phyloP scores from a whole-genome alignment of 257 asterid species.

The Fraxinus pennsylvanica region DNA sequence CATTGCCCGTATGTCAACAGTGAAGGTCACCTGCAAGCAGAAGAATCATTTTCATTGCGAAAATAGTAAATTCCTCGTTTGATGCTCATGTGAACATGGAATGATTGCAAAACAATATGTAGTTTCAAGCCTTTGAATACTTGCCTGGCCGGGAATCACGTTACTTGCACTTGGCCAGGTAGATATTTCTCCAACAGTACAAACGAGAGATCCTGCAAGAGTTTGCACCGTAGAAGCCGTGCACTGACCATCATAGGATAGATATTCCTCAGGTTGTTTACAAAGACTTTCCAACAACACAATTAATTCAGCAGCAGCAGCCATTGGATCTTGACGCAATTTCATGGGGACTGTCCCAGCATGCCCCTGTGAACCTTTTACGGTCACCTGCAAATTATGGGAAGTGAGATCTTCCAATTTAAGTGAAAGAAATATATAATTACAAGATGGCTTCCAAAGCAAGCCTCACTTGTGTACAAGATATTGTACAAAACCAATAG shows the following conservation, averaged over 20 bases:
- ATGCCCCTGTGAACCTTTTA: constrained; percentile 97
- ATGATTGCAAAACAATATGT: background rate
- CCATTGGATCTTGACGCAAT: constrained; percentile 96
- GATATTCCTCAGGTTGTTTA: constrained; percentile 74
- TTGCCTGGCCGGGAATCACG: constrained; percentile 99
- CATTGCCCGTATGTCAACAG: constrained; percentile 89
- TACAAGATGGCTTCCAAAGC: constrained; percentile 6
- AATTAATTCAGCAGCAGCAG: constrained; percentile 91
- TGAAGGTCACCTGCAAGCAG: constrained; percentile 69
- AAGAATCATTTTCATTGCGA: background rate
- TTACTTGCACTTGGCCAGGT: constrained; percentile 99
- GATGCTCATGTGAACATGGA: background rate
- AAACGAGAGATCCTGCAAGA: constrained; percentile 90
- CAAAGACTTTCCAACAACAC: constrained; percentile 81
- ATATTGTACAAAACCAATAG: background rate
- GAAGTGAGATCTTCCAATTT: constrained; percentile 3
- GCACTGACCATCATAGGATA: constrained; percentile 77
- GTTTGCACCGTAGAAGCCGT: constrained; percentile 55
- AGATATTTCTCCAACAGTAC: constrained; percentile 97
- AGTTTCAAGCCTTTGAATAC: constrained; percentile 26
- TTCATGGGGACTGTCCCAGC: constrained; percentile 98
- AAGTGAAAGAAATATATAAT: background rate
- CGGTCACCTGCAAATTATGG: constrained; percentile 61
- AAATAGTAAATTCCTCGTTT: constrained; percentile 3
- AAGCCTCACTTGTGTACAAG: background rate